Evolutionary conservation across 441 rosid genomes (phyloP), one percentile per base, ranked within the genome.

Genomic region (Breynia disticha): DNA sequence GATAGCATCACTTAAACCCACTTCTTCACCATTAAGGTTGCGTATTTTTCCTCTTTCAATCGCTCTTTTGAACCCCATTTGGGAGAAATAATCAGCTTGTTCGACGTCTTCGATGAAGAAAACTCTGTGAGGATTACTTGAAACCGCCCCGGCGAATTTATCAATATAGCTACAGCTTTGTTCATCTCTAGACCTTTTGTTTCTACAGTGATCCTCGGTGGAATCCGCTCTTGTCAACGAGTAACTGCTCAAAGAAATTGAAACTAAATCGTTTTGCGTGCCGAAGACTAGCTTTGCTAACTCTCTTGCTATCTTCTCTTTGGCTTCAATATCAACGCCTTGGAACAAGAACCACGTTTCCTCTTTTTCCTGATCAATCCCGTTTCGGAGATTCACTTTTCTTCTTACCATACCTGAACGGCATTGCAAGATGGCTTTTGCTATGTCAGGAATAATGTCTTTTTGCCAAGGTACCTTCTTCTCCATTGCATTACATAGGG

Each of bases 1-100:
- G 48, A 84, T 78, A 12, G 83, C 80, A 63, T 84, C 86, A 28
- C 58, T 64, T 9, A 82, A 74, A 20, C 72, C 62, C 39, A 82
- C 72, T 19, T 54, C 74, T 38, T 77, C 86, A 6, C 79, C 81
- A 24, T 45, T 76, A 6, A 62, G 57, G 42, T 67, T 59, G 52
- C 63, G 74, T 17, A 82, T 57, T 56, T 61, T 69, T 48, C 69
- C 72, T 6, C 56, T 69, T 72, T 80, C 91, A 17, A 81, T 81
- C 0, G 95, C 95, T 64, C 80, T 78, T 70, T 78, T 84, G 69
- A 88, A 79, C 19, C 86, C 83, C 47, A 75, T 58, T 71, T 76
- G 82, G 17, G 73, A 74, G 56, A 46, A 54, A 44, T 65, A 60
- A 39, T 81, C 79, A 1, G 69, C 70, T 56, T 71, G 74, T 18